Base-by-base conservation (phyloP, 352 stramenopile species). In the Blastocystis sp. region DNA sequence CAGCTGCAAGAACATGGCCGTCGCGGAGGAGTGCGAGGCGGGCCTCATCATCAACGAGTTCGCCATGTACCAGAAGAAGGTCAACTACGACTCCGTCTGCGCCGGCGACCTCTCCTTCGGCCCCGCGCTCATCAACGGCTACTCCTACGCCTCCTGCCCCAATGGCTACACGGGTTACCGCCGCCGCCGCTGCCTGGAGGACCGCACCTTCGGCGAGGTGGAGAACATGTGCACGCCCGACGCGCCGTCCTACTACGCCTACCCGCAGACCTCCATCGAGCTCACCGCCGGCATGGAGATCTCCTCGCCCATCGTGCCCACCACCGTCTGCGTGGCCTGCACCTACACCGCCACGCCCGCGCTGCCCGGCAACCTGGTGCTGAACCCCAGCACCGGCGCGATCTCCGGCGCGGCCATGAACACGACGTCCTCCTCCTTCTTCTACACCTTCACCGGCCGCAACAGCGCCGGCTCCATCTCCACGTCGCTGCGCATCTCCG, bases 401-500 rank as follows among this genome's bases (percentile, higher is more conserved):
- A 88, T 88, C 28, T 69, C 78, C 9, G 78, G 78, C 60, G 53
- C 61, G 19, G 45, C 61, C 17, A 28, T 53, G 38, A 84, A 84
- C 74, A 43, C 38, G 21, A 88, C 78, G 9, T 53, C 28, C 28
- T 28, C 77, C 65, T 45, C 28, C 62, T 88, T 60, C 34, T 79
- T 67, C 64, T 88, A 88, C 48, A 88, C 67, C 28, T 66, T 88
- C 38, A 88, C 78, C 10, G 78, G 78, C 43, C 64, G 78, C 40
- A 88, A 88, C 52, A 88, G 59, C 14, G 78, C 78, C 23, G 78
- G 78, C 2, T 88, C 78, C 21, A 88, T 88, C 53, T 84, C 74
- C n/a, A 70, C 74, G 2, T 41, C 74, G n/a, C 52, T 84, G 23
- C 52, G 74, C 61, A 84, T 84, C 38, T 56, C 56, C 53, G 61